phyloP scores from a whole-genome alignment of 2,329 filamentous ascomycete genomes.

The Lecanoromycetidae sp. region DNA sequence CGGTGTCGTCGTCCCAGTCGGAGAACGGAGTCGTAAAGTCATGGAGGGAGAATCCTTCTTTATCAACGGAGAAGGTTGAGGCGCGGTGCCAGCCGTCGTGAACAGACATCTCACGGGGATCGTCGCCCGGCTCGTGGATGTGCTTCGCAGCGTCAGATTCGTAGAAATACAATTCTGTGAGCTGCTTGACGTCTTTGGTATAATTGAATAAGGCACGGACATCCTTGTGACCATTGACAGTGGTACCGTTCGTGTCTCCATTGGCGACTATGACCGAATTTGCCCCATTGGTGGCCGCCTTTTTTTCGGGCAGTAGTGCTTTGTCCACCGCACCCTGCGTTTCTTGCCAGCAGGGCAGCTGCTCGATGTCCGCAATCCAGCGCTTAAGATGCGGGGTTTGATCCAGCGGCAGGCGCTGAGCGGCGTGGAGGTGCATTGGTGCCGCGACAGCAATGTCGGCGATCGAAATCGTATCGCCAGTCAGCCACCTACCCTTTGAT shows the following conservation, averaged over 20 bases:
- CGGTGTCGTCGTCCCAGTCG: constrained; percentile 32
- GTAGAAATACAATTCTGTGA: constrained; percentile 33
- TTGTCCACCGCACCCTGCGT: constrained; percentile 31
- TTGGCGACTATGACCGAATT: not conserved
- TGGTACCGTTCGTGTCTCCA: constrained; percentile 16
- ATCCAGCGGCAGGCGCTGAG: constrained; percentile 27
- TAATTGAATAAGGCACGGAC: constrained; percentile 37
- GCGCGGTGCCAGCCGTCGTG: constrained; percentile 33
- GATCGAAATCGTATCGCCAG: constrained; percentile 29
- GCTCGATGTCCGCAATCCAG: constrained; percentile 31
- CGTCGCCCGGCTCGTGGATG: constrained; percentile 33
- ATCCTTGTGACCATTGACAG: constrained; percentile 18
- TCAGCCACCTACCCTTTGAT: constrained; percentile 28
- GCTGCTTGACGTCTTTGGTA: constrained; percentile 32
- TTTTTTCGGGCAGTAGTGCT: constrained; percentile 24
- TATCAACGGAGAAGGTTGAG: constrained; percentile 34
- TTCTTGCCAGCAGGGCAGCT: constrained; percentile 29
- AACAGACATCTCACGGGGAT: constrained; percentile 29
- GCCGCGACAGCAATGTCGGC: constrained; percentile 32
- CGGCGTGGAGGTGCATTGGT: constrained; percentile 30
- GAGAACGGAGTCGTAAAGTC: constrained; percentile 29
- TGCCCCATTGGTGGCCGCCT: constrained; percentile 10
- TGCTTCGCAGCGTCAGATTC: constrained; percentile 28
- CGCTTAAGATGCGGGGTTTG: constrained; percentile 28
- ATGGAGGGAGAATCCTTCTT: constrained; percentile 35